A percentile compares a stretch with the other conserved stretches of the same genome.
These are phyloP conservation scores for Catunica adiposa DNA, from an alignment of 2,329 filamentous ascomycete genomes.

Conservation along the genomic window DNA sequence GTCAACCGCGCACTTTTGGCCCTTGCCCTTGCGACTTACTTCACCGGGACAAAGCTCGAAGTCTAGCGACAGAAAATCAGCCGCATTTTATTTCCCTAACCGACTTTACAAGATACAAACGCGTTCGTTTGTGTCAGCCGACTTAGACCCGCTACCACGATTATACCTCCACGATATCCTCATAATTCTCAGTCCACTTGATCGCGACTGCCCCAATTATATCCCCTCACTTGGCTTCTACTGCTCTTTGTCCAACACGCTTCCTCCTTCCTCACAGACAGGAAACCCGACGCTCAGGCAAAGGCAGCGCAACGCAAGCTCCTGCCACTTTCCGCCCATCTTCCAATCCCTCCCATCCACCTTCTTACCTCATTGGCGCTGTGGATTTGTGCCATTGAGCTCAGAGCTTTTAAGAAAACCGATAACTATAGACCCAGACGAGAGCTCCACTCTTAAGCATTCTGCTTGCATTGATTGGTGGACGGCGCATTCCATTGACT, in stretches of 20 bases:
- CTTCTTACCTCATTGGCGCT: not conserved
- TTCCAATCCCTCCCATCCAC: not conserved
- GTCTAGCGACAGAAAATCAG: not conserved
- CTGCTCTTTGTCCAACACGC: not conserved
- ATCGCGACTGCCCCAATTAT: not conserved
- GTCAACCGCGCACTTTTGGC: not conserved
- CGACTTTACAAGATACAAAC: not conserved
- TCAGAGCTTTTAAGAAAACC: too few species aligned
- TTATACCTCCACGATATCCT: not conserved
- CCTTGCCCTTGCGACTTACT: not conserved
- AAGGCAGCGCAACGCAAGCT: not conserved
- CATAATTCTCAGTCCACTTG: not conserved
- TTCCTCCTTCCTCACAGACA: not conserved
- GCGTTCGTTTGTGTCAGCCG: not conserved
- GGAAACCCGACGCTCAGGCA: not conserved
- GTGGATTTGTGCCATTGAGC: too few species aligned
- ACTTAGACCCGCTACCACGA: not conserved
- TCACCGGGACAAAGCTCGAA: not conserved
- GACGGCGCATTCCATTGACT: not conserved
- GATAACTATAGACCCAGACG: not conserved
- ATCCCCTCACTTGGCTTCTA: not conserved
- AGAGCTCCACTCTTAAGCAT: constrained; percentile 3
- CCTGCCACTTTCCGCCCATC: not conserved
- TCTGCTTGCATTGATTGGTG: constrained; percentile 4
- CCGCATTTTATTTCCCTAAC: not conserved